Conservation (phyloP, 2,329 filamentous ascomycete genomes). For the Cercospora nicotianae region DNA sequence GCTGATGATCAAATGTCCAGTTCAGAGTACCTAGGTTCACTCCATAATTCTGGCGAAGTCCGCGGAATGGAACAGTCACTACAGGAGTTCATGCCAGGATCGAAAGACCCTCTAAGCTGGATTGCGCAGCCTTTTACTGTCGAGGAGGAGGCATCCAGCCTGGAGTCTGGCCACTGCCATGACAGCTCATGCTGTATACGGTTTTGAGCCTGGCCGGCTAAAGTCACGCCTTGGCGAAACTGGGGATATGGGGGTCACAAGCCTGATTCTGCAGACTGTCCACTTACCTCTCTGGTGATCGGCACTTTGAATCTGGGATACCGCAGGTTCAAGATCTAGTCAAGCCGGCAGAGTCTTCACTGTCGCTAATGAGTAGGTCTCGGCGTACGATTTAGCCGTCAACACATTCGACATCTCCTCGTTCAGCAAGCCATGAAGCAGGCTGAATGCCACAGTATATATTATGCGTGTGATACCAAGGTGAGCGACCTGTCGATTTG, state of each 20-base stretch:
- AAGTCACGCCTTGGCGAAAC: not conserved
- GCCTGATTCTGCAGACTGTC: not conserved
- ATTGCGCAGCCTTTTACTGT: too few species aligned
- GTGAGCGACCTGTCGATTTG: not conserved
- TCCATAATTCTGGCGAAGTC: too few species aligned
- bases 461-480: not conserved
- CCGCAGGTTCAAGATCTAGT: not conserved
- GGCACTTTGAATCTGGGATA: not conserved
- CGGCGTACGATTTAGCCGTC: not conserved
- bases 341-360: not conserved
- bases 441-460: not conserved
- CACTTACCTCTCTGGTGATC: not conserved
- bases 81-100: too few species aligned
- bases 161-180: too few species aligned
- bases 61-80: too few species aligned
- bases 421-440: not conserved
- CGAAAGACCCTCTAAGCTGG: too few species aligned
- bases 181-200: too few species aligned
- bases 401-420: not conserved
- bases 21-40: too few species aligned
- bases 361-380: not conserved
- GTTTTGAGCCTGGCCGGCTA: not conserved
- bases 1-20: too few species aligned
- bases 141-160: too few species aligned
- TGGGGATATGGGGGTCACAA: slow-evolving; percentile 1